A percentile compares a stretch with the other conserved stretches of the same genome.
phyloP scores from a whole-genome alignment of 441 rosid genomes.

The Syzygium malaccense region DNA sequence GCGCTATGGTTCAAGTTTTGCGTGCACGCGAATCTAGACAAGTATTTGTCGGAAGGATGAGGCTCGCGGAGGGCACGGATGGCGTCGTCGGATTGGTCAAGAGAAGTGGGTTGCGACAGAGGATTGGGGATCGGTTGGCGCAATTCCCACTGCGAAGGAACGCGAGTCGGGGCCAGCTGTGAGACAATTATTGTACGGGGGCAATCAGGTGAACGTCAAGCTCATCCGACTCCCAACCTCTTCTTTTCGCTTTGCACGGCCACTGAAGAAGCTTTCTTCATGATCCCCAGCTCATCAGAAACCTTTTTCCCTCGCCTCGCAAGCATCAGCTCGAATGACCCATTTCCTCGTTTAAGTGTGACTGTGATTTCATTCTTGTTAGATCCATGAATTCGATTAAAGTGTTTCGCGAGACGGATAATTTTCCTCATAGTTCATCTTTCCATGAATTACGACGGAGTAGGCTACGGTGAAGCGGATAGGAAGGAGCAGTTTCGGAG shows the following conservation, averaged over 20 bases:
- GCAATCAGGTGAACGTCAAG: neutral
- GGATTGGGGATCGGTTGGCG: neutral
- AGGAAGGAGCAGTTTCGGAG: too few species aligned
- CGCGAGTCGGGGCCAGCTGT: neutral
- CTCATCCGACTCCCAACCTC: neutral
- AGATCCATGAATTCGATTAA: neutral
- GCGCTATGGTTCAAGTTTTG: neutral
- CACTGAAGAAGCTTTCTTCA: neutral
- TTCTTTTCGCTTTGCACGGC: neutral
- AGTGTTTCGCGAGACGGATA: neutral
- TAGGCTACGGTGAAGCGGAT: neutral
- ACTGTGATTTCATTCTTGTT: neutral
- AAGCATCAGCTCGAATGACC: neutral
- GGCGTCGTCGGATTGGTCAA: neutral
- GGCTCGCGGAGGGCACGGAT: neutral
- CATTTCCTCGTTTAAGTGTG: neutral
- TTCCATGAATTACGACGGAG: neutral
- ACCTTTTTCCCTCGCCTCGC: neutral
- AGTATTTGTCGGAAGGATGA: accelerated
- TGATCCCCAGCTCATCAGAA: neutral
- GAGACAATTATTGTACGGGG: neutral
- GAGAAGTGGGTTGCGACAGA: neutral
- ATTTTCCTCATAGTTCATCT: too few species aligned
- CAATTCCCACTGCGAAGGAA: too few species aligned
- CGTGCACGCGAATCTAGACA: too few species aligned